phyloP scores from a whole-genome alignment of 1,139 yeast species.

The Sugiyamaella grinbergsii region DNA sequence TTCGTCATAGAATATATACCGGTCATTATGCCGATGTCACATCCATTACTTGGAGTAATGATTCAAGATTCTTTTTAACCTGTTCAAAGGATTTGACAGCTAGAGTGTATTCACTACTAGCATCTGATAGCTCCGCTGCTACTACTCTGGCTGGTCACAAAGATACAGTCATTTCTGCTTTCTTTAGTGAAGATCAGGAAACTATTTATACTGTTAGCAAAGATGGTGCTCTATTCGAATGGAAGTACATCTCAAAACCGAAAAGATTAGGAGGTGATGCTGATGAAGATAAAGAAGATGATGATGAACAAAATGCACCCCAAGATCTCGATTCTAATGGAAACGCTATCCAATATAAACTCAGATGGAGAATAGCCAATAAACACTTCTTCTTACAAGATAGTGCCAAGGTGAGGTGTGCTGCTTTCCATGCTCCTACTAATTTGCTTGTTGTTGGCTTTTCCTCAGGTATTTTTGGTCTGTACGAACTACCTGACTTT shows the following conservation, averaged over 20 bases:
- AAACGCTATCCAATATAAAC: conserved; percentile 39
- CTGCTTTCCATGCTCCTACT: conserved; percentile 74
- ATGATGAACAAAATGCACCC: conserved; percentile 44
- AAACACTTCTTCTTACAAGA: conserved; percentile 73
- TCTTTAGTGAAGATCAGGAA: conserved; percentile 83
- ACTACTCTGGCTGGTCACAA: conserved; percentile 91
- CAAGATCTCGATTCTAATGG: conserved; percentile 40
- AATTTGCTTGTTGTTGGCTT: conserved; percentile 88
- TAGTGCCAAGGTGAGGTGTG: conserved; percentile 69
- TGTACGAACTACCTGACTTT: conserved; percentile 84
- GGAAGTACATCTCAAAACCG: conserved; percentile 73
- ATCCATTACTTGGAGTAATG: conserved; percentile 83
- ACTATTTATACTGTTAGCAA: conserved; percentile 86
- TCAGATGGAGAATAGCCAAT: conserved; percentile 79
- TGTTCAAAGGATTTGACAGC: conserved; percentile 91
- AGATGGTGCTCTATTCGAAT: conserved; percentile 90
- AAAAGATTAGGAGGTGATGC: conserved; percentile 38
- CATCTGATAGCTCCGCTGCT: conserved; percentile 77
- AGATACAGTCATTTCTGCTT: conserved; percentile 84
- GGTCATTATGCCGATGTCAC: conserved; percentile 89
- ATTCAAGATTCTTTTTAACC: conserved; percentile 82
- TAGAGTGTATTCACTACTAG: conserved; percentile 74
- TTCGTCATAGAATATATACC: conserved; percentile 83
- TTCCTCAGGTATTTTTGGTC: conserved; percentile 83
- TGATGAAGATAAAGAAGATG: conserved; percentile 45